Percentiles rank a stretch among this genome's conserved stretches.
phyloP scores from a whole-genome alignment of 2,329 filamentous ascomycete species.

The Trichoderma sp. region DNA sequence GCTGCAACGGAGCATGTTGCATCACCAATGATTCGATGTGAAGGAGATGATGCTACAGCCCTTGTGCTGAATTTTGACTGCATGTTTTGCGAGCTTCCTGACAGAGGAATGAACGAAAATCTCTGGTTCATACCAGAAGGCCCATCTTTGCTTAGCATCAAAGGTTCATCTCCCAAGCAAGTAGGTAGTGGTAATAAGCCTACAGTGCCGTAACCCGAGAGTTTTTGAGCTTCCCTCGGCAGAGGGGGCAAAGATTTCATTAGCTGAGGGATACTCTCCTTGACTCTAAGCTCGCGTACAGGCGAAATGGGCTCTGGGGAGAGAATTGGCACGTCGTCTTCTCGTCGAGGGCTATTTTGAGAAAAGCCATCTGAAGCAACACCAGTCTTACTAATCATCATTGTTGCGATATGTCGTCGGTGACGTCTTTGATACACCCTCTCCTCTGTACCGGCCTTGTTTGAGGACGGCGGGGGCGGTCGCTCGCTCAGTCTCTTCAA shows the following conservation, averaged over 20 bases:
- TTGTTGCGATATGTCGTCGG: slow-evolving; percentile 33
- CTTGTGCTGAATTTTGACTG: slow-evolving; percentile 37
- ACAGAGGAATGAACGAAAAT: neutral
- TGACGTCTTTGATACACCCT: slow-evolving; percentile 29
- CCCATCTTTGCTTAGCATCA: neutral
- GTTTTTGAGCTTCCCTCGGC: slow-evolving; percentile 36
- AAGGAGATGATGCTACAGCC: slow-evolving; percentile 30
- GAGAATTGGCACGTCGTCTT: slow-evolving; percentile 39
- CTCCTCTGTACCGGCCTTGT: slow-evolving; percentile 1
- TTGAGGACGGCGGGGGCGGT: slow-evolving; percentile 14
- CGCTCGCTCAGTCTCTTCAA: neutral
- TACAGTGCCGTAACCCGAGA: slow-evolving; percentile 10
- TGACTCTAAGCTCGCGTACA: slow-evolving; percentile 46
- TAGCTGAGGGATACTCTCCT: slow-evolving; percentile 52
- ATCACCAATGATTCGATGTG: neutral
- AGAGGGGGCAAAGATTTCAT: slow-evolving; percentile 56
- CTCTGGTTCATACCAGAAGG: neutral
- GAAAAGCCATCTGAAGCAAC: slow-evolving; percentile 18
- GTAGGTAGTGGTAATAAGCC: neutral
- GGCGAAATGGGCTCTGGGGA: slow-evolving; percentile 54
- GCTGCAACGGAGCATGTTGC: neutral
- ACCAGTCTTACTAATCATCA: slow-evolving; percentile 29
- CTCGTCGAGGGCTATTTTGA: slow-evolving; percentile 17
- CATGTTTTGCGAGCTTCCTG: slow-evolving; percentile 18
- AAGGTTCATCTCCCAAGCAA: neutral